Conservation (phyloP, 2,329 filamentous ascomycete genomes). For the Cytospora schulzeri region DNA sequence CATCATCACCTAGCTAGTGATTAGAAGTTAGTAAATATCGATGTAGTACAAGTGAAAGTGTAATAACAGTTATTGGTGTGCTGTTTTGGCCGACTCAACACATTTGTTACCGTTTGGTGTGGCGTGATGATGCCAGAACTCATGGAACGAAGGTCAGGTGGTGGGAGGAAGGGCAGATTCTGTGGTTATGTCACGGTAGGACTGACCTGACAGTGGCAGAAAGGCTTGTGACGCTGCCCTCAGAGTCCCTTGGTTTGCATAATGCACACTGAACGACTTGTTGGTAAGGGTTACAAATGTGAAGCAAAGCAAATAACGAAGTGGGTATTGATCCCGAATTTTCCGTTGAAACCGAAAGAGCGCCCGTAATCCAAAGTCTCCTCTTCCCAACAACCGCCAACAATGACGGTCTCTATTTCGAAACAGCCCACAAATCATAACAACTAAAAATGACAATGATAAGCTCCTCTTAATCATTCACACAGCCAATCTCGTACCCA, state of each 20-base stretch:
- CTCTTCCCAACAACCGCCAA: background rate
- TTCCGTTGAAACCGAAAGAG: background rate
- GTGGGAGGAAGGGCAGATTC: too few relatives aligned
- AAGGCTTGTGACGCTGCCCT: background rate
- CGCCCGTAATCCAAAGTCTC: background rate
- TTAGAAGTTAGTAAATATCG: too few relatives aligned
- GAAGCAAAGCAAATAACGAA: background rate
- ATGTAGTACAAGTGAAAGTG: too few relatives aligned
- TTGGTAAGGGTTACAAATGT: background rate
- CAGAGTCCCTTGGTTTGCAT: background rate
- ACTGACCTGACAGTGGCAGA: background rate
- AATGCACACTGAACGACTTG: background rate
- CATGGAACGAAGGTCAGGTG: too few relatives aligned
- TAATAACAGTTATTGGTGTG: too few relatives aligned
- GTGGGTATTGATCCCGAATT: background rate
- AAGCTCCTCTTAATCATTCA: constrained; percentile 13
- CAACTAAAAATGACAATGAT: background rate
- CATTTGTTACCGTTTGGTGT: too few relatives aligned
- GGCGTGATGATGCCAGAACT: too few relatives aligned
- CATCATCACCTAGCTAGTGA: too few relatives aligned
- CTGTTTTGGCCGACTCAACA: too few relatives aligned
- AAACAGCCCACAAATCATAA: background rate
- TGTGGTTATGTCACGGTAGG: background rate
- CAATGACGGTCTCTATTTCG: too few relatives aligned
- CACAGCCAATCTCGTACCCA: constrained; percentile 78